Conservation (phyloP, 2,329 filamentous ascomycete species). For the Cordyceps tenuipes region DNA sequence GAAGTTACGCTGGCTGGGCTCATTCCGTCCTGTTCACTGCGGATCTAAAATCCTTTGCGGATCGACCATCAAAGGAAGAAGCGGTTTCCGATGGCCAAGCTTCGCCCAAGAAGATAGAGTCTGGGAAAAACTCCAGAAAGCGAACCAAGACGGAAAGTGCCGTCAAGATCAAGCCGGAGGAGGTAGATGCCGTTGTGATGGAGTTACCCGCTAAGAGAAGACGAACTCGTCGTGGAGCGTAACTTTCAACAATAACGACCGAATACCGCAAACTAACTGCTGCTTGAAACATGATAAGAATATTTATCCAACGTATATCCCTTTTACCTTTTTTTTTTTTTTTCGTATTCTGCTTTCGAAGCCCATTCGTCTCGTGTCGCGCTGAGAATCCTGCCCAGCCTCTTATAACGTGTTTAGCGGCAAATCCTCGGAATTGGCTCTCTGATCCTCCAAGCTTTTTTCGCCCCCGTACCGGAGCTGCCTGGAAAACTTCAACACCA, state of each 20-base stretch:
- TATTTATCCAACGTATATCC: background rate
- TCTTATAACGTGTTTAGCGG: background rate
- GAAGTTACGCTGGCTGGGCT: constrained; percentile 90
- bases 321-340: background rate
- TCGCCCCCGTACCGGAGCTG: constrained; percentile 19
- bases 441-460: constrained; percentile 17
- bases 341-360: background rate
- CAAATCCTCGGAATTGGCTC: background rate
- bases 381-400: background rate
- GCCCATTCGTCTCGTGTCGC: background rate
- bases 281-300: background rate
- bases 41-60: constrained; percentile 77
- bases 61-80: constrained; percentile 31
- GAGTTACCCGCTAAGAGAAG: constrained; percentile 13
- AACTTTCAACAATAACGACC: background rate
- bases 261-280: background rate
- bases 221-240: constrained; percentile 5
- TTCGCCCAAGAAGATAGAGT: background rate
- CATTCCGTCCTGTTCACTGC: constrained; percentile 96
- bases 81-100: background rate
- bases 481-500: constrained; percentile 19
- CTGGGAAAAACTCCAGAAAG: constrained; percentile 17
- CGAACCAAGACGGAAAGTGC: constrained; percentile 14
- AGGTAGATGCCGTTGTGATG: constrained; percentile 6
- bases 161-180: background rate